These are phyloP conservation scores for Penicillium lividum DNA, from an alignment of 495 filamentous ascomycete species.

Conservation along the genomic window DNA sequence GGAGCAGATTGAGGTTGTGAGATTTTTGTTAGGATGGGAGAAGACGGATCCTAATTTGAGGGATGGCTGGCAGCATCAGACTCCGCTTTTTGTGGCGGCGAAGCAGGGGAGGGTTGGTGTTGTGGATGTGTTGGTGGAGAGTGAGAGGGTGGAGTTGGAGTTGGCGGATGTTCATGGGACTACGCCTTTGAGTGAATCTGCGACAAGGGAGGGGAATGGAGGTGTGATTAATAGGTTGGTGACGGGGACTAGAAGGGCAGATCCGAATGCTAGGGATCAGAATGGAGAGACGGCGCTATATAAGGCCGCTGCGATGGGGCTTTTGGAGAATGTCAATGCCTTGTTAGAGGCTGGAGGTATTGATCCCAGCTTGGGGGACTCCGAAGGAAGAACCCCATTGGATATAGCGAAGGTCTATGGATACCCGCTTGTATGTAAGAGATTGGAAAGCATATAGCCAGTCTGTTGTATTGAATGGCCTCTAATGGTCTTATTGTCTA, in stretches of 20 bases:
- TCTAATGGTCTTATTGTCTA: neutral
- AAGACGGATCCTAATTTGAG: constrained; percentile 26
- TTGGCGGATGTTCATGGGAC: constrained; percentile 21
- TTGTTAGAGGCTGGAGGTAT: constrained; percentile 19
- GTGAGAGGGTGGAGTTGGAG: constrained; percentile 23
- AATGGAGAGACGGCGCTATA: constrained; percentile 24
- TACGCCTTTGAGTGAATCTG: constrained; percentile 22
- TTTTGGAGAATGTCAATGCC: constrained; percentile 18
- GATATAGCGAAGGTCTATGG: neutral
- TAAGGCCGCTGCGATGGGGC: constrained; percentile 20
- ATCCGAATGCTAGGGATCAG: constrained; percentile 23
- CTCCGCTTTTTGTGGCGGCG: constrained; percentile 24
- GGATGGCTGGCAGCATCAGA: constrained; percentile 22
- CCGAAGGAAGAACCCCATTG: constrained; percentile 1
- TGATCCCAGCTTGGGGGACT: neutral
- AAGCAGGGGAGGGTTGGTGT: constrained; percentile 17
- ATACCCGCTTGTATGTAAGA: constrained; percentile 1
- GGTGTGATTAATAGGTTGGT: constrained; percentile 15
- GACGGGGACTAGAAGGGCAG: constrained; percentile 11
- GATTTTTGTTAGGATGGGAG: constrained; percentile 21
- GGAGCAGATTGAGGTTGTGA: constrained; percentile 17
- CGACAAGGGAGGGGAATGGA: constrained; percentile 2
- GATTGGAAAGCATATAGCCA: constrained; percentile 1
- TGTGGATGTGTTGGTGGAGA: constrained; percentile 16
- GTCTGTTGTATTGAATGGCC: neutral